Evolutionary conservation across 495 filamentous ascomycete genomes (phyloP), one percentile per base, ranked within the genome.

Genomic region (Hypoxylon cercidicola): DNA sequence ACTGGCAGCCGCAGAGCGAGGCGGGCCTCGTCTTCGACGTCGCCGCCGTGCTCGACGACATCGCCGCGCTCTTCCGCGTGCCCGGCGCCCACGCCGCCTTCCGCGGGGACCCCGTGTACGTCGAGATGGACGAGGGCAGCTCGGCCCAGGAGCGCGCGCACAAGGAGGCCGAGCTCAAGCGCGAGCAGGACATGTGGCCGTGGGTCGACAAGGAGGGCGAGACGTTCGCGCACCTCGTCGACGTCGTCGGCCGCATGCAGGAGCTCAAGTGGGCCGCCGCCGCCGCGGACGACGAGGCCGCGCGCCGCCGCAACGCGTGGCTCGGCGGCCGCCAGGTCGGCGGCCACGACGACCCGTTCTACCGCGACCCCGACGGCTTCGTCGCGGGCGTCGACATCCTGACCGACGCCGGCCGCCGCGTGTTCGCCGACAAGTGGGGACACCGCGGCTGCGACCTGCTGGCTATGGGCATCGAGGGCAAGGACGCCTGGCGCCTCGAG

Each of bases 351-450:
- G 86, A 89, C 60, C 84, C n/a, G n/a, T n/a, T n/a, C n/a, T n/a
- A n/a, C n/a, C n/a, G n/a, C n/a, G n/a, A n/a, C n/a, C n/a, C 57
- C 61, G 81, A 79, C 15, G 85, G 84, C 13, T 88, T 88, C 60
- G 77, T 81, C 20, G 70, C 60, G 3, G 84, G 79, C 4, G 61
- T 86, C 2, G 44, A 65, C 46, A 81, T 79, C 71, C 75, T 78
- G 66, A 80, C 82, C 43, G 79, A 87, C 21, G 71, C 77, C 12
- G 85, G 85, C 1, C 67, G 79, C 25, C 61, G 59, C 5, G 78
- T 88, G 13, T 87, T 82, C 60, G 75, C 74, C 0, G 79, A 84
- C 65, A 87, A 88, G 66, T 88, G 85, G 85, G 85, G 77, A 4
- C 76, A 79, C 47, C 68, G 60, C 32, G 63, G 67, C 45, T 73